These are phyloP conservation scores for Ceratobasidium sp. DNA, from an alignment of 1,284 basidiomycete genomes.

Conservation along the genomic window DNA sequence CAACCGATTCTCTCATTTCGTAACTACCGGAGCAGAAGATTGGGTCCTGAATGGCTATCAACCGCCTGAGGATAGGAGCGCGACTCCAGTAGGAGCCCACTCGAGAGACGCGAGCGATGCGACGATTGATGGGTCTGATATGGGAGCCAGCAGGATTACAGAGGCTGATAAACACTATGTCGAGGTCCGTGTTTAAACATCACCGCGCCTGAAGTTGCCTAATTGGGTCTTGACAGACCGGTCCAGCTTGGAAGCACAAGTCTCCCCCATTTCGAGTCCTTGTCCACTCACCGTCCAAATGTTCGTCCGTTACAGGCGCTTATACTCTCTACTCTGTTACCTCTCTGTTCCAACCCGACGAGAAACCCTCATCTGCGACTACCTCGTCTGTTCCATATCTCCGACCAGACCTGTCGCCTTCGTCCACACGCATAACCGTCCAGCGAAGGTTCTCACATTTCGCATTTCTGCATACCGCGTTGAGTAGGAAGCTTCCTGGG, in stretches of 20 bases:
- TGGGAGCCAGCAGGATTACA: constrained; percentile 38
- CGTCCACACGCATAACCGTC: constrained; percentile 73
- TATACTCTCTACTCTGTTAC: constrained; percentile 84
- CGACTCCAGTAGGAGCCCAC: constrained; percentile 43
- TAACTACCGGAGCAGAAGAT: constrained; percentile 85
- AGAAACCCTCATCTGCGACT: not conserved
- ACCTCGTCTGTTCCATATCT: constrained; percentile 37
- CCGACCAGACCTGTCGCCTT: constrained; percentile 2
- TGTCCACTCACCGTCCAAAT: constrained; percentile 83
- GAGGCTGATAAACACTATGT: constrained; percentile 76
- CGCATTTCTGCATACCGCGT: constrained; percentile 77
- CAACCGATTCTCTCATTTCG: constrained; percentile 86
- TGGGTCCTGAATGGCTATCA: constrained; percentile 74
- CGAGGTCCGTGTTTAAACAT: constrained; percentile 72
- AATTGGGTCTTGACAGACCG: constrained; percentile 49
- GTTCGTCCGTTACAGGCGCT: constrained; percentile 74
- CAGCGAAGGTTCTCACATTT: constrained; percentile 88
- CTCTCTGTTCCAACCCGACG: constrained; percentile 68
- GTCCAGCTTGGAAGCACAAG: constrained; percentile 76
- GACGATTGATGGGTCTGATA: constrained; percentile 31
- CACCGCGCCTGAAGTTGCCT: not conserved
- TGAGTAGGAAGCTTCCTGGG: constrained; percentile 76
- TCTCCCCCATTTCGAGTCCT: constrained; percentile 77
- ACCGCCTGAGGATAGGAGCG: constrained; percentile 51
- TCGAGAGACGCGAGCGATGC: constrained; percentile 43